Base-by-base conservation (phyloP, 148 eudicot genomes). In the Silene conica region DNA sequence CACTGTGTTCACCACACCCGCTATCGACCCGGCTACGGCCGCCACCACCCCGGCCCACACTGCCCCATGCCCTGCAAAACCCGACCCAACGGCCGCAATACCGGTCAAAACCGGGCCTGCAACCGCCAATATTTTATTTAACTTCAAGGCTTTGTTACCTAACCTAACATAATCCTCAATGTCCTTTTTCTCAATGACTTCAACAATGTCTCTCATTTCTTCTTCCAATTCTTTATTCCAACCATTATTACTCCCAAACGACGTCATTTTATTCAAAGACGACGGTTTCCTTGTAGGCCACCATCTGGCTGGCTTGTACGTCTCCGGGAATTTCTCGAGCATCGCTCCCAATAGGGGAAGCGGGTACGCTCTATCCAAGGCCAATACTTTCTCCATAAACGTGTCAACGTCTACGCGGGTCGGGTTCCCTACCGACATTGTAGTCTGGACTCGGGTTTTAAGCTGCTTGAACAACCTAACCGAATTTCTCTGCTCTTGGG, bases 401-500 rank as follows among this genome's bases (percentile, higher is more conserved):
- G 80, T 81, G 50, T 73, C 78, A 20, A 87, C 91, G 50, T 89
- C 90, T 20, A 8, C 48, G 0, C 41, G 46, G 2, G 63, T 74
- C 0, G 80, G 52, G 25, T 58, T 80, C 11, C 73, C 79, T 8
- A 80, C 64, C 0, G 80, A 14, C 12, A 85, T 41, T 1, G 22
- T 71, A 0, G 83, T 85, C 43, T 85, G 60, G 15, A 87, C 72
- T 38, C 77, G 77, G 0, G 65, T 52, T 19, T 77, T 74, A 6
- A 88, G 84, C 63, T 81, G 76, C 76, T 84, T 80, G 41, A 90
- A 84, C 55, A 88, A 58, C 66, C 90, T 83, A 1, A 85, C 63
- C 1, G 89, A 85, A 45, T 85, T 88, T 19, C 96, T 79, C 25
- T 90, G 96, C 76, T 88, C 96, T 67, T 90, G 89, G 0, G 78